Conservation (phyloP, 352 stramenopile genomes). For the Pythium scleroteichum region DNA sequence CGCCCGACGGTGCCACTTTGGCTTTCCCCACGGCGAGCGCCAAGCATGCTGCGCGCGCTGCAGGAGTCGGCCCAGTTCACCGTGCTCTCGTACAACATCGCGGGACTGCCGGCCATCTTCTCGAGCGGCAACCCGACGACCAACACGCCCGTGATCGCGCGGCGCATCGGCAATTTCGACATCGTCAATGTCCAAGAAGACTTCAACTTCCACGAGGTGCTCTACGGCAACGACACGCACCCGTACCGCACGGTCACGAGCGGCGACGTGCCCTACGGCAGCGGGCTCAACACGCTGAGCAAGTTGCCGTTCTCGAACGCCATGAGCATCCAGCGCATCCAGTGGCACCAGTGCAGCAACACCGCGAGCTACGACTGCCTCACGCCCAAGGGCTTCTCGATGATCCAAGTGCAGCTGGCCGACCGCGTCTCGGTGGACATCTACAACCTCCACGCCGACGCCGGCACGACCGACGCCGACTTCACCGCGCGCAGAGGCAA, state of each 20-base stretch:
- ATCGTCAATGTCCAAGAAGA: conserved; percentile 17
- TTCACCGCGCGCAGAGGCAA: conserved; percentile 35
- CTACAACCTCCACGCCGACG: conserved; percentile 53
- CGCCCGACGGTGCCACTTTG: no score
- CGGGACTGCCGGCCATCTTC: conserved; percentile 36
- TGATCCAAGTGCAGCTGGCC: conserved; percentile 39
- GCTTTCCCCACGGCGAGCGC: no score
- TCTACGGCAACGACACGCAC: conserved; percentile 41
- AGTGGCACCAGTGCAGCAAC: conserved; percentile 44
- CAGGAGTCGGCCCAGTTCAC: conserved; percentile 33
- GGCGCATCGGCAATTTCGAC: conserved; percentile 26
- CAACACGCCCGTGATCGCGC: conserved; percentile 39
- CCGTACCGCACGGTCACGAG: conserved; percentile 41
- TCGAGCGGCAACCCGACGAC: conserved; percentile 40
- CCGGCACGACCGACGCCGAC: conserved; percentile 33
- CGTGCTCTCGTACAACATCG: conserved; percentile 44
- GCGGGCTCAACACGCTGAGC: conserved; percentile 45
- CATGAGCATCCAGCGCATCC: conserved; percentile 36
- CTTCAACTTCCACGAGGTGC: conserved; percentile 17
- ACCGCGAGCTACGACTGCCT: conserved; percentile 46
- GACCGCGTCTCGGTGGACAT: conserved; percentile 43
- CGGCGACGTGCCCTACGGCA: conserved; percentile 41
- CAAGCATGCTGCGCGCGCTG: not conserved
- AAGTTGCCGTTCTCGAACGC: conserved; percentile 39
- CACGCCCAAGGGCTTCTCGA: conserved; percentile 53